Conservation (phyloP, 306 rosid species). For the Adenanthera pavonina region DNA sequence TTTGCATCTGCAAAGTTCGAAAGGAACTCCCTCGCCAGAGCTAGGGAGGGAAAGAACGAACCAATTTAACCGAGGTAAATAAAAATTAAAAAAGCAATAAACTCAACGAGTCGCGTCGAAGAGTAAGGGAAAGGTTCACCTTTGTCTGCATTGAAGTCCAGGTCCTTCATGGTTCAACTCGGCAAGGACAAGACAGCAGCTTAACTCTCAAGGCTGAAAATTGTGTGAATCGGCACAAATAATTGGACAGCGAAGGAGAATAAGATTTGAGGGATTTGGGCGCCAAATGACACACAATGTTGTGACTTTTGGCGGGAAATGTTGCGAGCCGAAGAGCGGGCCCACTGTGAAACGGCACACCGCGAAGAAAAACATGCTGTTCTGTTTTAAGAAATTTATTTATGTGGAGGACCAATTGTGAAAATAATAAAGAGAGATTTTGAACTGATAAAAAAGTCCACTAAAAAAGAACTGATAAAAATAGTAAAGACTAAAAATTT, state of each 20-base stretch:
- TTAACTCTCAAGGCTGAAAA: neutral
- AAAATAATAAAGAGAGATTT: too few species aligned
- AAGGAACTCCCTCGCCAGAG: constrained; percentile 76
- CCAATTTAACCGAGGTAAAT: neutral
- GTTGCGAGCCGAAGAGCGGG: neutral
- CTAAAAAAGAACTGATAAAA: too few species aligned
- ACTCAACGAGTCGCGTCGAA: neutral
- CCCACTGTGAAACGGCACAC: neutral
- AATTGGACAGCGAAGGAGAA: neutral
- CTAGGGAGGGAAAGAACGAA: constrained; percentile 44
- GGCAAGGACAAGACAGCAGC: constrained; percentile 25
- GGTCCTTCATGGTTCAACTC: constrained; percentile 54
- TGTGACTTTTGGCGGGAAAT: constrained; percentile 82
- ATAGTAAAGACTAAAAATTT: too few species aligned
- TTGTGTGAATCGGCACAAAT: neutral
- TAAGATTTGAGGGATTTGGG: constrained; percentile 42
- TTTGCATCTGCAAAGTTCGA: constrained; percentile 71
- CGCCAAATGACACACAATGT: constrained; percentile 56
- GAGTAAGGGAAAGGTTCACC: constrained; percentile 46
- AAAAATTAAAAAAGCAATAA: neutral
- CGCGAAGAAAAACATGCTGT: neutral
- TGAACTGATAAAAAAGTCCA: too few species aligned
- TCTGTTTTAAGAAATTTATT: too few species aligned
- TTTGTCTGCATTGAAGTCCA: constrained; percentile 72
- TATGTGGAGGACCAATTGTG: too few species aligned